Percentiles rank a stretch among this genome's conserved stretches.
Evolutionary conservation across 176 grass and related monocot species (phyloP).

Genomic region (Poa annua): DNA sequence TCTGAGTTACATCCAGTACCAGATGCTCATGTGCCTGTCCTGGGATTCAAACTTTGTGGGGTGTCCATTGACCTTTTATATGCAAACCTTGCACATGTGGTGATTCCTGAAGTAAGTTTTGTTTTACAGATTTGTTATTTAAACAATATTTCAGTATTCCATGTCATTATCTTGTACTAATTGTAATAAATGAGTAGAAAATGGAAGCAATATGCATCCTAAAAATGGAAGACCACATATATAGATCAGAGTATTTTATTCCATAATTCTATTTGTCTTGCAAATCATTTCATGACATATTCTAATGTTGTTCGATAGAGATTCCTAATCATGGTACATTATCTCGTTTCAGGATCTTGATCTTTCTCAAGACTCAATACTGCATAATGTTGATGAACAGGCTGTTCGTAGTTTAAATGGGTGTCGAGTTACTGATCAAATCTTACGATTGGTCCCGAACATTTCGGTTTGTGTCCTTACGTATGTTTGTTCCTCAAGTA

Average conservation of each 20-base stretch:
- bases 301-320: conserved; percentile 9
- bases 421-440: conserved; percentile 91
- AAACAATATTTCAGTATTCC: conserved; percentile 23
- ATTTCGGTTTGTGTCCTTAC: conserved; percentile 54
- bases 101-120: conserved; percentile 84
- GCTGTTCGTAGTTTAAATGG: conserved; percentile 93
- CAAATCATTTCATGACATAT: conserved; percentile 19
- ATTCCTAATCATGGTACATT: conserved; percentile 29
- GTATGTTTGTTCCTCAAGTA: conserved; percentile 32
- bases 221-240: neutral
- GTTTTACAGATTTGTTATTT: conserved; percentile 25
- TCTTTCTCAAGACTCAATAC: conserved; percentile 88
- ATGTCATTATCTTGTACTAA: conserved; percentile 5
- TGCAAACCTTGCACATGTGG: conserved; percentile 75
- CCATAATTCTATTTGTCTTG: conserved; percentile 11
- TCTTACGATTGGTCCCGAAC: conserved; percentile 82
- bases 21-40: conserved; percentile 90
- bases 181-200: conserved; percentile 26
- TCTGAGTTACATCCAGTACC: conserved; percentile 85
- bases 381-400: conserved; percentile 89
- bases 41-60: conserved; percentile 77
- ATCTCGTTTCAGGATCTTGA: conserved; percentile 70
- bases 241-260: conserved; percentile 28
- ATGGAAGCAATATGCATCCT: conserved; percentile 12
- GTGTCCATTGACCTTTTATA: conserved; percentile 92